Evolutionary conservation across 2,329 filamentous ascomycete species (phyloP).

Genomic region (Xylaria sp.): DNA sequence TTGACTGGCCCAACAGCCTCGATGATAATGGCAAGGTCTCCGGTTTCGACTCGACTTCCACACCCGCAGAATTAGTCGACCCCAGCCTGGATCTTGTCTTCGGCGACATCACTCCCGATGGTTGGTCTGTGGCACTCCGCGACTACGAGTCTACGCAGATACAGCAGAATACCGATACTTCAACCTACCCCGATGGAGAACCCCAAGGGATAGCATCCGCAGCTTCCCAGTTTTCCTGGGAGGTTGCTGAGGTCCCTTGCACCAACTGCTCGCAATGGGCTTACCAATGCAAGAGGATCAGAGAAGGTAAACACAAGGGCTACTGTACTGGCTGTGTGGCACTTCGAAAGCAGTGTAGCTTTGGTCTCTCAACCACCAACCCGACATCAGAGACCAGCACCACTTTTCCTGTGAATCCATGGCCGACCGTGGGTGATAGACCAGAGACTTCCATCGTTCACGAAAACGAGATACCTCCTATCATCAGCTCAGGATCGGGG

Average conservation of each 20-base stretch:
- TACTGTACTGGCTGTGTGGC: slow-evolving; percentile 60
- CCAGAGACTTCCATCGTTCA: slow-evolving; percentile 36
- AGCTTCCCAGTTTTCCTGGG: slow-evolving; percentile 36
- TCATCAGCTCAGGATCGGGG: slow-evolving; percentile 20
- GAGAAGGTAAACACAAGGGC: slow-evolving; percentile 54
- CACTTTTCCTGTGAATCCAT: slow-evolving; percentile 43
- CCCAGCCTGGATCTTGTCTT: slow-evolving; percentile 49
- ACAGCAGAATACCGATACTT: slow-evolving; percentile 33
- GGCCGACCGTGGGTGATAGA: slow-evolving; percentile 42
- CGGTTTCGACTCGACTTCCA: slow-evolving; percentile 27
- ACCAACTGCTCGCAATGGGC: slow-evolving; percentile 46
- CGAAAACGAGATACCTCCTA: slow-evolving; percentile 32
- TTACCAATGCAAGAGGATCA: slow-evolving; percentile 56
- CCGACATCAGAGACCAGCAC: slow-evolving; percentile 31
- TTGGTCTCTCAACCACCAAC: slow-evolving; percentile 37
- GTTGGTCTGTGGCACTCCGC: slow-evolving; percentile 54
- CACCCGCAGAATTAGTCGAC: slow-evolving; percentile 17
- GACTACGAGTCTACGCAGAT: slow-evolving; percentile 46
- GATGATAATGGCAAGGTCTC: slow-evolving; percentile 32
- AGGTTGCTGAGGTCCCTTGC: slow-evolving; percentile 46
- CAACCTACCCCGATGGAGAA: slow-evolving; percentile 30
- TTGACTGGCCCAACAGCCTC: slow-evolving; percentile 33
- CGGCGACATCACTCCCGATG: slow-evolving; percentile 52
- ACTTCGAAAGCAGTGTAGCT: slow-evolving; percentile 53
- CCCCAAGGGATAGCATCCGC: slow-evolving; percentile 25